These are phyloP conservation scores for Ploettnerulaceae sp. DNA, from an alignment of 2,329 filamentous ascomycete species.

Conservation along the genomic window DNA sequence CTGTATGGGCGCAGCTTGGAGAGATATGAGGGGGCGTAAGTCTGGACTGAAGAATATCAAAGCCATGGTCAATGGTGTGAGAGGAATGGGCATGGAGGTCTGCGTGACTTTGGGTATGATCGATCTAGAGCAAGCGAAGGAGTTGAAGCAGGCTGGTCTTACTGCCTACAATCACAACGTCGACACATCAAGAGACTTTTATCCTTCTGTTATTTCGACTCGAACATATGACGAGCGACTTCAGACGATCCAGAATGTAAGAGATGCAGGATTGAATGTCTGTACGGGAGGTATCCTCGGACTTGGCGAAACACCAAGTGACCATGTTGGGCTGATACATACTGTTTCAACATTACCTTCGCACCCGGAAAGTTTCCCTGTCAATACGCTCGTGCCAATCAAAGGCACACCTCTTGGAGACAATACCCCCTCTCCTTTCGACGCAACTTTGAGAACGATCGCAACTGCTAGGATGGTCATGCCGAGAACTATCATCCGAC, in stretches of 20 bases:
- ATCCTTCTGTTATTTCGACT: constrained; percentile 81
- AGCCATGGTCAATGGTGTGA: constrained; percentile 78
- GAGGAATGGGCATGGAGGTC: constrained; percentile 78
- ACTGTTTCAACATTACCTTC: constrained; percentile 75
- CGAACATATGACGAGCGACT: constrained; percentile 83
- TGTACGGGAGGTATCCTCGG: constrained; percentile 88
- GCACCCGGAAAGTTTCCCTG: constrained; percentile 87
- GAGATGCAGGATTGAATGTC: constrained; percentile 82
- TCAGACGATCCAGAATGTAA: constrained; percentile 71
- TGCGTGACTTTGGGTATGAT: constrained; percentile 97
- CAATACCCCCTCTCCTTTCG: constrained; percentile 66
- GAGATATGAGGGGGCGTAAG: constrained; percentile 89
- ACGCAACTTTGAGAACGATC: constrained; percentile 74
- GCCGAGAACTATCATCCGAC: constrained; percentile 78
- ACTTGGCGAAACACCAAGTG: constrained; percentile 70
- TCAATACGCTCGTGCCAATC: constrained; percentile 87
- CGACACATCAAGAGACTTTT: constrained; percentile 85
- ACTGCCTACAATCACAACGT: constrained; percentile 95
- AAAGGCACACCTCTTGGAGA: constrained; percentile 83
- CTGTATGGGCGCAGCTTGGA: constrained; percentile 93
- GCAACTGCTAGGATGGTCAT: constrained; percentile 79
- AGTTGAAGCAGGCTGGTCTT: constrained; percentile 77
- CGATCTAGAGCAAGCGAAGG: constrained; percentile 70
- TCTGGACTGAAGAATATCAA: constrained; percentile 78
- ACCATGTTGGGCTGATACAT: constrained; percentile 78